Base-by-base conservation (phyloP, 2,329 filamentous ascomycete genomes). In the Ophiostoma populinum region DNA sequence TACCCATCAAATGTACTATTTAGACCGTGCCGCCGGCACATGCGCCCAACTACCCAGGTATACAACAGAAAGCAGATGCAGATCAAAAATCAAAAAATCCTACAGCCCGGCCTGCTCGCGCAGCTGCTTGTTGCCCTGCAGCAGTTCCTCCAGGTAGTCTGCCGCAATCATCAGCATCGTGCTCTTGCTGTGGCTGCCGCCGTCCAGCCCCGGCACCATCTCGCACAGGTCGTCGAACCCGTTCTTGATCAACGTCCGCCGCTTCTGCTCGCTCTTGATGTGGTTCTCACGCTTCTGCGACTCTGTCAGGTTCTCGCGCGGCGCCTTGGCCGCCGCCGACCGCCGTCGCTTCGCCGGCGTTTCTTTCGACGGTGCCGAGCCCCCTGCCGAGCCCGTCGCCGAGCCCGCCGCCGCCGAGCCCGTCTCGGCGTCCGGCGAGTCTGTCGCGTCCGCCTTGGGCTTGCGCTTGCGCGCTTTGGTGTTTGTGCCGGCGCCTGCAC, bases 231-330 rank as follows among this genome's bases (percentile, higher is more conserved):
- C 79, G 28, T 85, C 78, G 46, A 87, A 92, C 0, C 81, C 81
- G 44, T 80, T 69, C 49, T 83, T 79, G 47, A 87, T 87, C 31
- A 85, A 61, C 18, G 81, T 82, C 32, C 83, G 67, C 22, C 85
- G 69, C 54, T 90, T 92, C 56, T 92, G 81, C 51, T 92, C 83
- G 35, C 82, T 90, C 35, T 75, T 65, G 43, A 92, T 90, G 49
- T 92, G 82, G 45, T 93, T 92, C 47, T 75, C 76, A 30, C 81
- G 66, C 55, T 87, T 90, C 54, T 90, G 79, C 40, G 79, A 75
- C 45, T 87, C 80, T 0, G 74, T 70, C 4, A 90, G 72, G 46
- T 92, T 92, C 49, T 75, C 77, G 18, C 78, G 57, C 3, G 62
- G 49, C 2, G 57, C 39, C 46, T 73, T 75, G 27, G 41, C 48